Percentiles rank a stretch among this genome's conserved stretches.
phyloP scores from a whole-genome alignment of 371 early-diverging fungal species.

The Zancudomyces culisetae region DNA sequence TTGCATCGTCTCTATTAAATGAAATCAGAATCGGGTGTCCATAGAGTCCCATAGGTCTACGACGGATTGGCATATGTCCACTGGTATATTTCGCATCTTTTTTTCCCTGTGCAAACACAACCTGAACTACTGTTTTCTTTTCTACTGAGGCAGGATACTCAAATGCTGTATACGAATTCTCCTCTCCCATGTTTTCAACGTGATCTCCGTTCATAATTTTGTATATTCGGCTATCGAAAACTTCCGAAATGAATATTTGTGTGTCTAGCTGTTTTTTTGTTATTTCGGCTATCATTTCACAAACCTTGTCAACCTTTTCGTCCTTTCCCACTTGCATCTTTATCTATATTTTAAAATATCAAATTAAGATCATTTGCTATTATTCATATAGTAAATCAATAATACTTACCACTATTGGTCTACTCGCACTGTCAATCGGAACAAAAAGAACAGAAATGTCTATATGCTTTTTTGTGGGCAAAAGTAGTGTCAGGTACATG shows the following conservation, averaged over 20 bases:
- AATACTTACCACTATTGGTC: slow-evolving; percentile 4
- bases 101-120: slow-evolving; percentile 7
- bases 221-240: slow-evolving; percentile 37
- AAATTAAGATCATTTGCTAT: not conserved
- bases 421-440: slow-evolving; percentile 4
- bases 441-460: slow-evolving; percentile 11
- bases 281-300: slow-evolving; percentile 36
- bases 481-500: slow-evolving; percentile 85
- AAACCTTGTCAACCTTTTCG: slow-evolving; percentile 37
- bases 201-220: slow-evolving; percentile 40
- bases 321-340: slow-evolving; percentile 30
- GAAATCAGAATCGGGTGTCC: not conserved
- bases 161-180: too few species aligned
- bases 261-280: slow-evolving; percentile 17
- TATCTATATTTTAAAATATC: slow-evolving; percentile 8
- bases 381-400: not conserved
- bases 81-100: not conserved
- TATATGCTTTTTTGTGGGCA: slow-evolving; percentile 36
- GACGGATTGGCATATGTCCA: not conserved
- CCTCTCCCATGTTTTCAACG: slow-evolving; percentile 34
- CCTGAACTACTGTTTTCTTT: slow-evolving; percentile 9
- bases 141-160: slow-evolving; percentile 4
- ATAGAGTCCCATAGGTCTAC: not conserved
- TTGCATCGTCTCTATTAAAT: not conserved
- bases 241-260: slow-evolving; percentile 38